These are phyloP conservation scores for Mortierella sp. DNA, from an alignment of 371 early-diverging fungal species.

Conservation along the genomic window DNA sequence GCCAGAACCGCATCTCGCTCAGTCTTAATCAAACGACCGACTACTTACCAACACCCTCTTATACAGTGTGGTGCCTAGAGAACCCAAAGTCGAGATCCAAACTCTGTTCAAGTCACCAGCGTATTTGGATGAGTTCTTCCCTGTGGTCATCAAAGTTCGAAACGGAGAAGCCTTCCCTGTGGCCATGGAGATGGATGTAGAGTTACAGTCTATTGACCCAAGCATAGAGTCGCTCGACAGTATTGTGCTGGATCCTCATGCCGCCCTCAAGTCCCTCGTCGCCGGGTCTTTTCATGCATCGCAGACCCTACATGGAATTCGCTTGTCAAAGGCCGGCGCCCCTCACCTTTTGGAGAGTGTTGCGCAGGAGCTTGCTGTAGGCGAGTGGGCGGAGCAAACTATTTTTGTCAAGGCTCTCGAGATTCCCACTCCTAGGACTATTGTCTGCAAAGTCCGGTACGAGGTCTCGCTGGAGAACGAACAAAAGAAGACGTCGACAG, in stretches of 20 bases:
- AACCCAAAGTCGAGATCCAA: constrained; percentile 74
- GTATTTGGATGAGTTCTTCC: constrained; percentile 77
- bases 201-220: constrained; percentile 44
- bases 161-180: constrained; percentile 68
- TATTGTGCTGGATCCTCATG: constrained; percentile 40
- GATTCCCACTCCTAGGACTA: constrained; percentile 48
- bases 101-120: constrained; percentile 72
- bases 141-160: constrained; percentile 68
- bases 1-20: background rate
- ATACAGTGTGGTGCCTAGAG: constrained; percentile 71
- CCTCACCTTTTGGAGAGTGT: background rate
- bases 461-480: constrained; percentile 38
- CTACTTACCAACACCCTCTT: background rate
- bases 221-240: constrained; percentile 51
- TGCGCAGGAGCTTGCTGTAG: constrained; percentile 27
- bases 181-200: constrained; percentile 57
- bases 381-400: constrained; percentile 47
- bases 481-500: constrained; percentile 38
- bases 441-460: constrained; percentile 51
- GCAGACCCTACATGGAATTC: constrained; percentile 25
- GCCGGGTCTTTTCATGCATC: background rate
- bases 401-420: constrained; percentile 44
- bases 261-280: constrained; percentile 1
- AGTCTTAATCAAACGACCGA: background rate
- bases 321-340: background rate